phyloP scores from a whole-genome alignment of 1,284 basidiomycete genomes.

The Ceratorhiza oryzae-sativae region DNA sequence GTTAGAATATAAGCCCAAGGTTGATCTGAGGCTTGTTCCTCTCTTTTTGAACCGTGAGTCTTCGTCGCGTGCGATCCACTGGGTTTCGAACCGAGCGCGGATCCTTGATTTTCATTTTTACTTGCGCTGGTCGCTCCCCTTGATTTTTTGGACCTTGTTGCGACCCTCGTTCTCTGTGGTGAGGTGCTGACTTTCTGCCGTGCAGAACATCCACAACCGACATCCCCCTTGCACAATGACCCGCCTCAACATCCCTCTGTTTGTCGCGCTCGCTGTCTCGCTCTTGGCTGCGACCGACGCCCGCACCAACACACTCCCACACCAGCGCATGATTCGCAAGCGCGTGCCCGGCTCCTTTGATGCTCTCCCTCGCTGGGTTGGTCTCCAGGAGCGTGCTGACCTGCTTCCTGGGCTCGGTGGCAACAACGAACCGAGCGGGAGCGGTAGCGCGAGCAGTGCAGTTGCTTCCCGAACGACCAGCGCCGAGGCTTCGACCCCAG shows the following conservation, averaged over 20 bases:
- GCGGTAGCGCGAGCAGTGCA: not conserved
- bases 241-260: constrained; percentile 37
- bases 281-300: constrained; percentile 9
- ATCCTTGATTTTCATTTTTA: constrained; percentile 14
- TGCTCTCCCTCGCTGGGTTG: constrained; percentile 6
- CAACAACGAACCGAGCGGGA: not conserved
- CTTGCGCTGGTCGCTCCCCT: constrained; percentile 29
- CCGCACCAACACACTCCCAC: constrained; percentile 24
- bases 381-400: not conserved
- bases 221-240: constrained; percentile 9
- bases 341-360: not conserved
- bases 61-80: not conserved
- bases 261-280: constrained; percentile 31
- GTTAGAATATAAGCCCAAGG: constrained; percentile 37
- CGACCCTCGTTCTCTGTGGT: no score
- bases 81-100: not conserved
- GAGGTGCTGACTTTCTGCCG: not conserved
- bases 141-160: not conserved
- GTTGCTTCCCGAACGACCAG: constrained; percentile 11
- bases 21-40: constrained; percentile 39
- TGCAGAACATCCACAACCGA: not conserved
- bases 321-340: constrained; percentile 37
- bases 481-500: constrained; percentile 4
- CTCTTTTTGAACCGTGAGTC: constrained; percentile 37
- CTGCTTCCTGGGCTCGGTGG: not conserved